A percentile compares a stretch with the other conserved stretches of the same genome.
Evolutionary conservation across 805 yeast genomes (phyloP).

Genomic region (Lachancea kluyveri): DNA sequence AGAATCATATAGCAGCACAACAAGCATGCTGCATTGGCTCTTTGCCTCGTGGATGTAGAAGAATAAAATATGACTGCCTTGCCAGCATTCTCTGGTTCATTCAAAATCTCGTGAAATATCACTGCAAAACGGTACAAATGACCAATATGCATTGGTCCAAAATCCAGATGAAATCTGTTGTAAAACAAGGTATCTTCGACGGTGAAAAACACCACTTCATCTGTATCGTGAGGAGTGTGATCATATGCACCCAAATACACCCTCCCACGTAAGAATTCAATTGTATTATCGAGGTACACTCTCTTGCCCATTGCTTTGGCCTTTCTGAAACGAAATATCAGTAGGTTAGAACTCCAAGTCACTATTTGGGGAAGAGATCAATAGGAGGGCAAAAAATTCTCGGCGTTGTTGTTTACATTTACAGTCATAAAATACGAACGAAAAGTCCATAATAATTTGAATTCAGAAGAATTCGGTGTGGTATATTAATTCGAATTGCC

Average conservation of each 20-base stretch:
- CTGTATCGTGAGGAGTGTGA: slow-evolving; percentile 67
- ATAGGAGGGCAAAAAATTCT: not conserved
- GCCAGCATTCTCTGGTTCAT: slow-evolving; percentile 75
- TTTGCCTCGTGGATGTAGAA: slow-evolving; percentile 66
- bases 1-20: slow-evolving; percentile 91
- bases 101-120: slow-evolving; percentile 81
- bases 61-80: slow-evolving; percentile 91
- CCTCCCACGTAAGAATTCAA: slow-evolving; percentile 42
- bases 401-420: not conserved
- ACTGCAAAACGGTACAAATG: slow-evolving; percentile 94
- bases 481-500: too few relatives aligned
- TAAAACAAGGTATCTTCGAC: slow-evolving; percentile 90
- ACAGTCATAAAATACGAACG: not conserved
- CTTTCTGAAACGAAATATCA: too few relatives aligned
- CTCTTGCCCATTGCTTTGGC: slow-evolving; percentile 25
- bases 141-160: slow-evolving; percentile 94
- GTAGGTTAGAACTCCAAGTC: too few relatives aligned
- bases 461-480: too few relatives aligned
- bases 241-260: slow-evolving; percentile 90
- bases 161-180: slow-evolving; percentile 92
- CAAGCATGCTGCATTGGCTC: slow-evolving; percentile 93
- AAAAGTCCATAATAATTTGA: too few relatives aligned
- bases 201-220: slow-evolving; percentile 75
- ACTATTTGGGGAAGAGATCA: too few relatives aligned
- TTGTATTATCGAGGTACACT: slow-evolving; percentile 30